Base-by-base conservation (phyloP, 495 filamentous ascomycete genomes). In the Talaromyces liani region DNA sequence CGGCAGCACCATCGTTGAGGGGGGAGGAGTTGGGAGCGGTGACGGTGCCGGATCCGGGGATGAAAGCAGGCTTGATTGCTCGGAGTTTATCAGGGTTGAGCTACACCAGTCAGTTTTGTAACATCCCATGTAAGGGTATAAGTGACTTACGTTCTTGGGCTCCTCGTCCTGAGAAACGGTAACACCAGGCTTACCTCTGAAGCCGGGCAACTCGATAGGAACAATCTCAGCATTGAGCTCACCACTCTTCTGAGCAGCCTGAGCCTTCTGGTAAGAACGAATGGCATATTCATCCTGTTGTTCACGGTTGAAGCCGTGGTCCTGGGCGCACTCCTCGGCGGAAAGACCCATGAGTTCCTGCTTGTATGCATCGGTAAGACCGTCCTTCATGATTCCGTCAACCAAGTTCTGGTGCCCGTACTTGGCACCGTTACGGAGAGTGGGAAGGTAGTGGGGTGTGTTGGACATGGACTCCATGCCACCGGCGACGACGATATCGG, bases 381-480 rank as follows among this genome's bases (percentile, higher is more conserved):
- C 94, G 71, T 98, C 94, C 77, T 90, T 89, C 66, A 95, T 83
- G 65, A 98, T 85, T 60, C 92, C 94, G 72, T 98, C 94, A 14
- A 98, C 83, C 63, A 98, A 79, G 34, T 77, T 84, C 72, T 90
- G 87, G 78, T 96, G 83, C 68, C 94, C 94, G 77, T 91, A 98
- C 79, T 97, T 97, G 72, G 86, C 84, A 57, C 94, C 94, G 58
- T 76, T 85, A 67, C 94, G 90, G 27, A 92, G 79, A 69, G 80
- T 88, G 53, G 91, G 91, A 53, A 96, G 86, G 80, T 98, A 98
- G 79, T 98, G 92, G n/a, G 95, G 95, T 57, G 87, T 82, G 79
- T 97, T 98, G 65, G 91, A 93, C 94, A 98, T 98, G 77, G 91
- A 94, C 82, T 98, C 94, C 64, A 93, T 85, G 64, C 94, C 94